phyloP scores from a whole-genome alignment of 2,329 filamentous ascomycete genomes.

The Colletotrichum sp. region DNA sequence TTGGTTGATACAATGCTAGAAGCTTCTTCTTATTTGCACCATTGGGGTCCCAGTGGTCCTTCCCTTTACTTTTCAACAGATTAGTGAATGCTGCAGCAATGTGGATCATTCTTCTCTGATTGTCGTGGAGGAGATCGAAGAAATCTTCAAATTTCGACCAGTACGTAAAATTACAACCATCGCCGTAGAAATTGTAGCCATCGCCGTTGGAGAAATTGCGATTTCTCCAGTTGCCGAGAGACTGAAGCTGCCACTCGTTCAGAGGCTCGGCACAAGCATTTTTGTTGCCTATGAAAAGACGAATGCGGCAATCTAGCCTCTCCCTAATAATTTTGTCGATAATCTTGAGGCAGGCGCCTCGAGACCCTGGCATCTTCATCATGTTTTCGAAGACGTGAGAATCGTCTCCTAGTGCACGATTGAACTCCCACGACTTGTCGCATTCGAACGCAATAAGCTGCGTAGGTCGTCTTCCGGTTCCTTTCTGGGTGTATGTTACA shows the following conservation, averaged over 20 bases:
- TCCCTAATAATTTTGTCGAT: background rate
- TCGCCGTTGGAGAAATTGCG: too few relatives aligned
- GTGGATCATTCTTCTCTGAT: too few relatives aligned
- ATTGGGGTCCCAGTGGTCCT: background rate
- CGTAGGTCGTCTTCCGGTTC: background rate
- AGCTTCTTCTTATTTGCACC: background rate
- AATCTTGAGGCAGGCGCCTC: fast-evolving
- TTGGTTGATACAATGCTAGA: too few relatives aligned
- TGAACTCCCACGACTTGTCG: background rate
- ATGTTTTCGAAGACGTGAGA: fast-evolving
- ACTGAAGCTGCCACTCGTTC: background rate
- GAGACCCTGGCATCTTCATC: background rate
- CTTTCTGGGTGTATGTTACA: background rate
- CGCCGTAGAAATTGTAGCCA: too few relatives aligned
- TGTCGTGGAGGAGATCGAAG: too few relatives aligned
- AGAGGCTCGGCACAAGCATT: background rate
- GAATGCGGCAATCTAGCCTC: fast-evolving
- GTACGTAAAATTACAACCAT: too few relatives aligned
- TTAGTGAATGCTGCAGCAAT: background rate
- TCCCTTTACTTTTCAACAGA: background rate
- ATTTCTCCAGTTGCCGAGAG: too few relatives aligned
- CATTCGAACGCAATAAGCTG: background rate
- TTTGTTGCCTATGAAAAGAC: background rate
- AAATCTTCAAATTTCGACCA: too few relatives aligned
- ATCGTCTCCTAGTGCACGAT: background rate